These are phyloP conservation scores for Coniochaeta sp. DNA, from an alignment of 2,329 filamentous ascomycete genomes.

Conservation along the genomic window DNA sequence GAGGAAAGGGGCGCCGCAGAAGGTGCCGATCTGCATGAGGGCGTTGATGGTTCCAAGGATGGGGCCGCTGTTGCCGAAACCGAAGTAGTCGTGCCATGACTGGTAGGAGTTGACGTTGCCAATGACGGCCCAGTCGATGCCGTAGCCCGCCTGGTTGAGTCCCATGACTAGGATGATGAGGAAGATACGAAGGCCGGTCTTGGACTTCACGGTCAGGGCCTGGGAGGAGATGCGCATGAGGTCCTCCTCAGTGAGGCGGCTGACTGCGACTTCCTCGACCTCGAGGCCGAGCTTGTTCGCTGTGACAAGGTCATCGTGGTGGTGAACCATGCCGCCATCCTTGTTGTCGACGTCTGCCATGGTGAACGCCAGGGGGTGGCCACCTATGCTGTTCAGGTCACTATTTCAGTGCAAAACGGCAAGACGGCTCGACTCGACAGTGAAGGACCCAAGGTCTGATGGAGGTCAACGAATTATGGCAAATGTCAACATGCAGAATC, in stretches of 20 bases:
- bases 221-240: constrained; percentile 32
- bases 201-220: constrained; percentile 30
- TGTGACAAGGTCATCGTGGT: constrained; percentile 20
- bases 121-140: constrained; percentile 43
- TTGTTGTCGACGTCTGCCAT: constrained; percentile 9
- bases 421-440: neutral
- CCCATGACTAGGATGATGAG: constrained; percentile 37
- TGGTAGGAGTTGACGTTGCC: constrained; percentile 34
- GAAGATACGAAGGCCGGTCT: constrained; percentile 30
- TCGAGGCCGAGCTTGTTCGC: constrained; percentile 24
- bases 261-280: constrained; percentile 36
- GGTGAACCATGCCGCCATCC: constrained; percentile 13
- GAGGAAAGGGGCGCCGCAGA: constrained; percentile 41
- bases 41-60: constrained; percentile 37
- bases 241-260: constrained; percentile 38
- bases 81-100: constrained; percentile 35
- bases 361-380: no score
- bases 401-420: neutral
- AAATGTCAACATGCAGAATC: neutral
- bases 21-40: constrained; percentile 38
- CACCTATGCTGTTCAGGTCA: neutral
- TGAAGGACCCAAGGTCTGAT: neutral
- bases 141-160: constrained; percentile 39
- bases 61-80: constrained; percentile 30
- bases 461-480: neutral